These are phyloP conservation scores for Geranomyces michiganensis DNA, from an alignment of 192 early-diverging fungal species.

Conservation along the genomic window DNA sequence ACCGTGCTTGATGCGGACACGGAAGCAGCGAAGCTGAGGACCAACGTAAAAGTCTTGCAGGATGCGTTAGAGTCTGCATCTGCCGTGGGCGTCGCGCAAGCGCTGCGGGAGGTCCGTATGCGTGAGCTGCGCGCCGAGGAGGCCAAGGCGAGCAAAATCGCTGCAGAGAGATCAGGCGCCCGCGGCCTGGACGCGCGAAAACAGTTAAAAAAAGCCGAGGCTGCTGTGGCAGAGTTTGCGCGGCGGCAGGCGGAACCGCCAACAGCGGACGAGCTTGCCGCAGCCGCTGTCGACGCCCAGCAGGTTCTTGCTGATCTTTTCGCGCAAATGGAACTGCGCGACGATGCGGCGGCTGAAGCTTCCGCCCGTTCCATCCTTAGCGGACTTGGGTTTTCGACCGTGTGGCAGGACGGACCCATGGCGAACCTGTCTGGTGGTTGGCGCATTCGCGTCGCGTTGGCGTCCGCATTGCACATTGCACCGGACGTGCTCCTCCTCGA, in stretches of 20 bases:
- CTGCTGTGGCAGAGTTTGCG: slow-evolving; percentile 34
- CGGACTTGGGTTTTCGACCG: slow-evolving; percentile 73
- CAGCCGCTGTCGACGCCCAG: neutral
- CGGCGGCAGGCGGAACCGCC: slow-evolving; percentile 66
- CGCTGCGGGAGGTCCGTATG: slow-evolving; percentile 26
- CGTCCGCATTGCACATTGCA: slow-evolving; percentile 79
- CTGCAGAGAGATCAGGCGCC: slow-evolving; percentile 39
- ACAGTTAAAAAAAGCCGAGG: slow-evolving; percentile 8
- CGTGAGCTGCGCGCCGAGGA: slow-evolving; percentile 18
- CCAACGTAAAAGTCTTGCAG: slow-evolving; percentile 22
- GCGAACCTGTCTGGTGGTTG: slow-evolving; percentile 80
- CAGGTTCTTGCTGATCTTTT: slow-evolving; percentile 20
- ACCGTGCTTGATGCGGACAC: slow-evolving; percentile 41
- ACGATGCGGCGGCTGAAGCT: slow-evolving; percentile 48
- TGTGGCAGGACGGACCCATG: slow-evolving; percentile 55
- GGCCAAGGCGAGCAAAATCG: slow-evolving; percentile 21
- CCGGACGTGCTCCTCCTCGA: slow-evolving; percentile 88
- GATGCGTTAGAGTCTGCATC: slow-evolving; percentile 31
- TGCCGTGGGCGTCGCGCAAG: slow-evolving; percentile 14
- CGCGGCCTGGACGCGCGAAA: slow-evolving; percentile 52
- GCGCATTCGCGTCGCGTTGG: slow-evolving; percentile 86
- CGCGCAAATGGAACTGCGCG: slow-evolving; percentile 15
- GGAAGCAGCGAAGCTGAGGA: slow-evolving; percentile 16
- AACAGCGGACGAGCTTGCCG: slow-evolving; percentile 18
- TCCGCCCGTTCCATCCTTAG: slow-evolving; percentile 71